Evolutionary conservation across 2,329 filamentous ascomycete species (phyloP), one percentile per base, ranked within the genome.

Genomic region (Colletotrichum eleusines): DNA sequence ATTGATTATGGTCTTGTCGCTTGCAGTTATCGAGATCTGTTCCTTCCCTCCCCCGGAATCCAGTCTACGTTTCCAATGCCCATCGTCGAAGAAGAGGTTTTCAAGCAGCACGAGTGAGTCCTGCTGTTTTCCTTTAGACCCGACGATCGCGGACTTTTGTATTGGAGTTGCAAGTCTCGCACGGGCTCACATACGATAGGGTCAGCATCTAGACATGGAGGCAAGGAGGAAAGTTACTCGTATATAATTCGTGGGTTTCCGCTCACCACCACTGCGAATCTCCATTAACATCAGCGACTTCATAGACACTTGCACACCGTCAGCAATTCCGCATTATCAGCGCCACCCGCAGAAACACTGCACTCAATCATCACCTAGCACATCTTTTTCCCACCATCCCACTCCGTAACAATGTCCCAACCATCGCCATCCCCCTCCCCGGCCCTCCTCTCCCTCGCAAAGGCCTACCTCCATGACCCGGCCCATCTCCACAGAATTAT

Each of bases 391-490:
- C 18, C 50, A 14, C 38, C 18, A 46, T 7, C 2, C 14, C 42
- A 40, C 18, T n/a, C 31, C 2, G 2, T 20, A 62, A 42, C 53
- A 63, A 68, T 69, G 65, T 48, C 65, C 23, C 57, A 71, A 62
- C 18, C 48, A 35, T 20, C 31, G n/a, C 9, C 33, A 53, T 8
- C 58, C 18, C n/a, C 57, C 26, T 63, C 64, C 5, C 35, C 57
- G 3, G 35, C 18, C 20, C 42, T 60, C 23, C 28, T 69, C 35
- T 38, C 66, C 42, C 66, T 72, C 18, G 66, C 65, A 38, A 23
- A 28, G 16, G 46, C 59, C 16, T 72, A 72, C 55, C 66, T 51
- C 20, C 70, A 72, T 35, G 46, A 64, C 20, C 66, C 66, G 31
- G 35, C 59, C 26, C 55, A 66, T 31, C 54, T 54, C 50, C 42